Percentiles rank a stretch among this genome's conserved stretches.
These are phyloP conservation scores for Kalaharituber pfeilii DNA, from an alignment of 2,329 filamentous ascomycete species.

Conservation along the genomic window DNA sequence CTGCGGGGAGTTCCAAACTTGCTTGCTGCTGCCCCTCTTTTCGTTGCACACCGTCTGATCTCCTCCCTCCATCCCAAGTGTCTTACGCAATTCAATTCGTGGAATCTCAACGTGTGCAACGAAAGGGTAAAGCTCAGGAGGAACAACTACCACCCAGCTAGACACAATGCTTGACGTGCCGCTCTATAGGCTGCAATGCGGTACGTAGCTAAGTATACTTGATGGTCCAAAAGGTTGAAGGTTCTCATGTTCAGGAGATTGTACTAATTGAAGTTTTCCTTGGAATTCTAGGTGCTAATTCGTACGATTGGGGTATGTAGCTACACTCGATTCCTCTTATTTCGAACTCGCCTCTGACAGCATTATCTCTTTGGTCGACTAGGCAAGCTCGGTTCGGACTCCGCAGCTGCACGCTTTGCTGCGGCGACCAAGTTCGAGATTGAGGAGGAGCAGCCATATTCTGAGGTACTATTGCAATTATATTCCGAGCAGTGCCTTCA, in stretches of 20 bases:
- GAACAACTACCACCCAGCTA: too few relatives aligned
- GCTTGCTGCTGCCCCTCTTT: too few relatives aligned
- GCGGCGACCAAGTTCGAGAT: constrained; percentile 70
- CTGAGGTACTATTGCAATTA: constrained; percentile 45
- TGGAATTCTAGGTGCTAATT: constrained; percentile 59
- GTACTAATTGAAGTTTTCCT: background rate
- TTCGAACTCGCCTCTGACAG: constrained; percentile 22
- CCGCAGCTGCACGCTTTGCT: constrained; percentile 76
- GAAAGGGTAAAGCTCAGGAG: too few relatives aligned
- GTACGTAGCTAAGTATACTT: constrained; percentile 28
- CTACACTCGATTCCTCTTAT: background rate
- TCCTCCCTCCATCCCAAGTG: too few relatives aligned
- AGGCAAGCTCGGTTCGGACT: constrained; percentile 75
- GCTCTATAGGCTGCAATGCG: constrained; percentile 28
- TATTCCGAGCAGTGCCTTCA: too few relatives aligned
- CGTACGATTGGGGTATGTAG: constrained; percentile 77
- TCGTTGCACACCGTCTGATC: too few relatives aligned
- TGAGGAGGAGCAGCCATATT: constrained; percentile 77
- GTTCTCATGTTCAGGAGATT: background rate
- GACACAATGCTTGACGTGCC: too few relatives aligned
- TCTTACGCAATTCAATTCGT: too few relatives aligned
- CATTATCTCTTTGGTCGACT: background rate
- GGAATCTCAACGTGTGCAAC: too few relatives aligned
- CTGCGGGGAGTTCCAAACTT: too few relatives aligned
- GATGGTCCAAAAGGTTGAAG: too few relatives aligned